These are phyloP conservation scores for Nemania sp. DNA, from an alignment of 2,329 filamentous ascomycete species.

Conservation along the genomic window DNA sequence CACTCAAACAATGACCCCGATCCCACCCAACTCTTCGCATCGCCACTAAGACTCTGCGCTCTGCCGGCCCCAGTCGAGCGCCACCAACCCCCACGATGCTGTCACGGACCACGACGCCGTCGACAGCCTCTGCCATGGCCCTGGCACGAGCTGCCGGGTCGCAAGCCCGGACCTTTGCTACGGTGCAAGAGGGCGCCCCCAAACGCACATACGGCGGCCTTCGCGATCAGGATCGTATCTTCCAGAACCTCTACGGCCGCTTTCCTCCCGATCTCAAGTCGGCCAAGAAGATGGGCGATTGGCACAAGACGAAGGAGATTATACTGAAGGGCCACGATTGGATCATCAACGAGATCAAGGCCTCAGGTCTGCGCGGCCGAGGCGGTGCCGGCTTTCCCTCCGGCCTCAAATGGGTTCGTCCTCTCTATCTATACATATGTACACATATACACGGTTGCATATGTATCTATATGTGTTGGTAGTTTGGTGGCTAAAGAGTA, in stretches of 20 bases:
- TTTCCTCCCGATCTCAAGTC: slow-evolving; percentile 89
- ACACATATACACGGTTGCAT: no score
- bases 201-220: slow-evolving; percentile 82
- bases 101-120: slow-evolving; percentile 47
- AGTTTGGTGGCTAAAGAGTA: no score
- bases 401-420: slow-evolving; percentile 91
- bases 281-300: slow-evolving; percentile 97
- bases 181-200: slow-evolving; percentile 71
- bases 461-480: no score
- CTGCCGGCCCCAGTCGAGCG: slow-evolving; percentile 44
- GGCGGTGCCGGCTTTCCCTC: slow-evolving; percentile 98
- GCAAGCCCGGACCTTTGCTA: slow-evolving; percentile 74
- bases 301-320: slow-evolving; percentile 99
- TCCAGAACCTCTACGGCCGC: slow-evolving; percentile 96
- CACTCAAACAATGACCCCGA: slow-evolving; percentile 25
- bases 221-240: slow-evolving; percentile 96
- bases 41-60: slow-evolving; percentile 38
- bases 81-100: slow-evolving; percentile 44
- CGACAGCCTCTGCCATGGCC: slow-evolving; percentile 46
- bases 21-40: slow-evolving; percentile 29
- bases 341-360: slow-evolving; percentile 97
- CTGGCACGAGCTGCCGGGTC: slow-evolving; percentile 45
- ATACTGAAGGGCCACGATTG: slow-evolving; percentile 96
- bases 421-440: no score
- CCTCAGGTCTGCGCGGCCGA: slow-evolving; percentile 90